These are phyloP conservation scores for Atractiella rhizophila DNA, from an alignment of 768 basidiomycete genomes.

Conservation along the genomic window DNA sequence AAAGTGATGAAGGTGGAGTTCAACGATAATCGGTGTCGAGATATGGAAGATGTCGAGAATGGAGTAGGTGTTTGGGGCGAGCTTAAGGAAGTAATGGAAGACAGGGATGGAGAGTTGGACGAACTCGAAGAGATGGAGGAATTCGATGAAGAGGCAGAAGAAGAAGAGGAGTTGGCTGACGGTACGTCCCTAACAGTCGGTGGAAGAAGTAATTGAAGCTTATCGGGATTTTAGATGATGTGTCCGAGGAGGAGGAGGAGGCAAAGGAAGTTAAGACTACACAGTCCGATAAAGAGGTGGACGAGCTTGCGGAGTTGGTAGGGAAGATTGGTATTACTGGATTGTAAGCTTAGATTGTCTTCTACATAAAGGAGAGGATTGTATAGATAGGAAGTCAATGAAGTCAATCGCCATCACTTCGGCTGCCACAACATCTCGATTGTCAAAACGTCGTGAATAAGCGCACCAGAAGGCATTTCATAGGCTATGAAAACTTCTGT, in stretches of 20 bases:
- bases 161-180: constrained; percentile 1
- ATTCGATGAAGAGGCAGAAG: constrained; percentile 18
- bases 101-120: constrained; percentile 38
- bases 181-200: constrained; percentile 14
- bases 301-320: constrained; percentile 39
- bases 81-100: constrained; percentile 51
- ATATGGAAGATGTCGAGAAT: constrained; percentile 27
- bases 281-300: constrained; percentile 8
- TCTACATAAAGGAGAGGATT: too few species aligned
- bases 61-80: constrained; percentile 63
- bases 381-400: too few species aligned
- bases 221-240: constrained; percentile 20
- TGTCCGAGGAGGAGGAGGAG: too few species aligned
- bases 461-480: too few species aligned
- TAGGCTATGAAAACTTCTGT: too few species aligned
- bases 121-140: constrained; percentile 24
- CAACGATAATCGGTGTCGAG: constrained; percentile 40
- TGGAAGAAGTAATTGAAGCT: constrained; percentile 18
- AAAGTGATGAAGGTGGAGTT: constrained; percentile 47
- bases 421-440: too few species aligned
- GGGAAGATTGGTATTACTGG: constrained; percentile 32
- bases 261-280: too few species aligned
- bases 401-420: too few species aligned
- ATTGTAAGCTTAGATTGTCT: too few species aligned
- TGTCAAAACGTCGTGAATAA: too few species aligned